A percentile compares a stretch with the other conserved stretches of the same genome.
These are phyloP conservation scores for Blattamonas nauphoetae DNA, from an alignment of 78 protist genomes.

Conservation along the genomic window DNA sequence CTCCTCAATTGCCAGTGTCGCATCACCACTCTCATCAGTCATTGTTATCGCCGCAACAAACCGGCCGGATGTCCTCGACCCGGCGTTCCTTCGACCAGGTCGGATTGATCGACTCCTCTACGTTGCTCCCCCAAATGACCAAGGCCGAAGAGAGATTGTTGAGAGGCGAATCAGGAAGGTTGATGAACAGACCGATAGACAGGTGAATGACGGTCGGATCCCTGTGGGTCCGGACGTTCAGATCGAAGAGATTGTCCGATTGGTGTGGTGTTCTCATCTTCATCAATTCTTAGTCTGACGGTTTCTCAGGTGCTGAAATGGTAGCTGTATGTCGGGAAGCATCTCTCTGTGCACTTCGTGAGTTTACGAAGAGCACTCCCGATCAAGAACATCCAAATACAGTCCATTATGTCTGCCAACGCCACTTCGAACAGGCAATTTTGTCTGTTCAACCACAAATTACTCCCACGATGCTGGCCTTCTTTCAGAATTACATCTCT, in stretches of 20 bases:
- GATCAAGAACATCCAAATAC: not conserved
- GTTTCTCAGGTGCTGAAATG: conserved; percentile 84
- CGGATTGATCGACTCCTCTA: conserved; percentile 71
- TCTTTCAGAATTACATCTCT: conserved; percentile 2
- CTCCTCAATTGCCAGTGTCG: too few relatives aligned
- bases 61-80: conserved; percentile 81
- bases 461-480: conserved; percentile 11
- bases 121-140: conserved; percentile 59
- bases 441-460: not conserved
- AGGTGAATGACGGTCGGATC: not conserved
- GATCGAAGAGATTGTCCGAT: not conserved
- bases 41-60: conserved; percentile 86
- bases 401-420: not conserved
- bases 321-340: conserved; percentile 82
- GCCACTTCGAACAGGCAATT: not conserved
- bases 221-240: conserved; percentile 8
- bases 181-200: not conserved
- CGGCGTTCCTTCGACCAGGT: conserved; percentile 84
- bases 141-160: conserved; percentile 30
- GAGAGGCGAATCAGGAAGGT: not conserved
- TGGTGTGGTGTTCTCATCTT: not conserved
- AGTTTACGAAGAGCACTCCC: not conserved
- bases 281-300: conserved; percentile 21
- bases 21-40: conserved; percentile 49
- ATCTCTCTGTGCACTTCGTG: conserved; percentile 52